phyloP scores from a whole-genome alignment of 2,329 filamentous ascomycete genomes.

The Colletotrichum australisinense region DNA sequence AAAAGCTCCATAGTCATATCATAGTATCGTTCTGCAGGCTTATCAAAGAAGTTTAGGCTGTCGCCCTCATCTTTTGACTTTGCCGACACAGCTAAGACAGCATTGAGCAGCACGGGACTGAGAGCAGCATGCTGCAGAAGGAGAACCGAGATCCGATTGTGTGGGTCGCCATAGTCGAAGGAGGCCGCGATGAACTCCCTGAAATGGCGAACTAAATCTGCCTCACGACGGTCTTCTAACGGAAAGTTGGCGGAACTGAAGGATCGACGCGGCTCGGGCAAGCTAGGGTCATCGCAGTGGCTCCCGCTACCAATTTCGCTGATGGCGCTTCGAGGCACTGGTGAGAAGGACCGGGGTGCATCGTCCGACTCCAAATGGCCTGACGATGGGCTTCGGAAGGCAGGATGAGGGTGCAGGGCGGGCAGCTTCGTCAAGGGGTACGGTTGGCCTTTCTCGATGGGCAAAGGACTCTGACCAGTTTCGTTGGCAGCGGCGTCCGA shows the following conservation, averaged over 20 bases:
- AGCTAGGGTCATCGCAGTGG: slow-evolving; percentile 2
- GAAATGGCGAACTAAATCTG: slow-evolving; percentile 1
- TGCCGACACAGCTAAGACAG: slow-evolving; percentile 3
- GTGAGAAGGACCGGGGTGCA: neutral
- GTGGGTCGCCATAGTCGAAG: slow-evolving; percentile 12
- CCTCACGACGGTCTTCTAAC: slow-evolving; percentile 7
- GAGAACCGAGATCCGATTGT: neutral
- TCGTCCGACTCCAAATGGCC: neutral
- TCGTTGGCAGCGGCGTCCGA: neutral
- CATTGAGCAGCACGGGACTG: slow-evolving; percentile 10
- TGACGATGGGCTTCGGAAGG: neutral
- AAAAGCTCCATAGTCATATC: neutral
- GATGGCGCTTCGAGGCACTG: neutral
- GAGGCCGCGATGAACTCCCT: slow-evolving; percentile 1
- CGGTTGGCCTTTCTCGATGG: neutral
- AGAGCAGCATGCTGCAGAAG: slow-evolving; percentile 5
- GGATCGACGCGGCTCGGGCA: slow-evolving; percentile 4
- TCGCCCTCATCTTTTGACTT: neutral
- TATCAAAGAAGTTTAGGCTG: slow-evolving; percentile 6
- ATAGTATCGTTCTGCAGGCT: slow-evolving; percentile 13
- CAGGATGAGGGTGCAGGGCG: neutral
- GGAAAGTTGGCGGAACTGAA: slow-evolving; percentile 7
- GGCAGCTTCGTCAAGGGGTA: neutral
- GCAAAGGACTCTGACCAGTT: neutral
- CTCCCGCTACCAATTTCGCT: slow-evolving; percentile 17